A percentile compares a stretch with the other conserved stretches of the same genome.
phyloP scores from a whole-genome alignment of 345 rosid species.

The Trapa incisa region DNA sequence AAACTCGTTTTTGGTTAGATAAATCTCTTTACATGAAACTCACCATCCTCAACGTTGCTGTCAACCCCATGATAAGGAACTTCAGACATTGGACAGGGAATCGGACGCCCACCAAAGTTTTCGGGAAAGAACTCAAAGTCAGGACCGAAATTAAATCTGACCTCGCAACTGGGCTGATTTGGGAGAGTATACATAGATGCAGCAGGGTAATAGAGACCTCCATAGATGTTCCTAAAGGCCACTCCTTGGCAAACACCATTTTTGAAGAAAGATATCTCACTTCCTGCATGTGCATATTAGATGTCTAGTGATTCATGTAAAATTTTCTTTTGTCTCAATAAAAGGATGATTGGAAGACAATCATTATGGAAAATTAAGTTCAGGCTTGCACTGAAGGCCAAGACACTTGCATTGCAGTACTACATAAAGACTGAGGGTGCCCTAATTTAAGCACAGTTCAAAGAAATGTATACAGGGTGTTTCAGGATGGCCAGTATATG shows the following conservation, averaged over 20 bases:
- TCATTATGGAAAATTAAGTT: neutral
- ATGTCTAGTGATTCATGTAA: neutral
- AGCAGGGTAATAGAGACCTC: conserved; percentile 92
- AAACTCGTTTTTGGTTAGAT: neutral
- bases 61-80: conserved; percentile 70
- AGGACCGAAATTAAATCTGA: conserved; percentile 92
- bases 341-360: neutral
- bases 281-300: conserved; percentile 34
- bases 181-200: conserved; percentile 98
- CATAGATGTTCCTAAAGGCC: conserved; percentile 71
- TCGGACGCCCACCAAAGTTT: conserved; percentile 61
- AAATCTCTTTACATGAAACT: conserved; percentile 16
- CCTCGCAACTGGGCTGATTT: conserved; percentile 68
- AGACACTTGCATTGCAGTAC: neutral
- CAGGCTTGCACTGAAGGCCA: neutral
- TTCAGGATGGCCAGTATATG: neutral
- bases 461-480: neutral
- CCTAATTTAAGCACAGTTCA: neutral
- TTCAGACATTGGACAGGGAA: conserved; percentile 63
- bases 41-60: conserved; percentile 33
- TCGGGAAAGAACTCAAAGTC: conserved; percentile 57
- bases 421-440: neutral
- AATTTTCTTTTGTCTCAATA: neutral
- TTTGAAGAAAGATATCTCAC: conserved; percentile 90
- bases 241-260: conserved; percentile 86